Evolutionary conservation across 2,329 filamentous ascomycete species (phyloP).

Genomic region (Diaporthe aspalathi): DNA sequence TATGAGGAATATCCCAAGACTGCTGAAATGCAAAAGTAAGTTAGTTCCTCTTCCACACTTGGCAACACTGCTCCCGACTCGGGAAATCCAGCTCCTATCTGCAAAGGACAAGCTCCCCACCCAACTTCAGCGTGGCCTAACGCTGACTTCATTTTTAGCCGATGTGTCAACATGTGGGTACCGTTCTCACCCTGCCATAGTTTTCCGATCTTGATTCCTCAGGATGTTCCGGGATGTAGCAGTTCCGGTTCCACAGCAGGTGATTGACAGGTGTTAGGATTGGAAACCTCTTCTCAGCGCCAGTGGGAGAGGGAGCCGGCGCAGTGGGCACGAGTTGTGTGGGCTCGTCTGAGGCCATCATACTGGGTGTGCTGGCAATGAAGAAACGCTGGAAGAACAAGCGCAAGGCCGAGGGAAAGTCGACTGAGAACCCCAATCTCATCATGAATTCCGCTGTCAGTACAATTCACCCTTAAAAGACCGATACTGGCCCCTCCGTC

Average conservation of each 20-base stretch:
- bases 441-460: conserved; percentile 91
- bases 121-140: background rate
- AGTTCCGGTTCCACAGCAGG: no score
- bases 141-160: conserved; percentile 61
- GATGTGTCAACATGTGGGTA: conserved; percentile 90
- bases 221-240: no score
- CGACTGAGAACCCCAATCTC: conserved; percentile 85
- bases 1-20: conserved; percentile 87
- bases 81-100: background rate
- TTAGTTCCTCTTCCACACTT: background rate
- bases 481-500: no score
- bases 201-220: no score
- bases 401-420: conserved; percentile 84
- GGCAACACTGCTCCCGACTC: background rate
- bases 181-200: no score
- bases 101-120: no score
- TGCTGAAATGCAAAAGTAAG: conserved; percentile 61
- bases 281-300: conserved; percentile 87
- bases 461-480: no score
- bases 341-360: conserved; percentile 90
- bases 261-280: no score
- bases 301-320: conserved; percentile 63
- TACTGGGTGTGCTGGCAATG: conserved; percentile 88
- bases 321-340: conserved; percentile 87
- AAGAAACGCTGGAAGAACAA: conserved; percentile 94